Evolutionary conservation across 1,284 basidiomycete species (phyloP).

Genomic region (Ceratobasidium sp.): DNA sequence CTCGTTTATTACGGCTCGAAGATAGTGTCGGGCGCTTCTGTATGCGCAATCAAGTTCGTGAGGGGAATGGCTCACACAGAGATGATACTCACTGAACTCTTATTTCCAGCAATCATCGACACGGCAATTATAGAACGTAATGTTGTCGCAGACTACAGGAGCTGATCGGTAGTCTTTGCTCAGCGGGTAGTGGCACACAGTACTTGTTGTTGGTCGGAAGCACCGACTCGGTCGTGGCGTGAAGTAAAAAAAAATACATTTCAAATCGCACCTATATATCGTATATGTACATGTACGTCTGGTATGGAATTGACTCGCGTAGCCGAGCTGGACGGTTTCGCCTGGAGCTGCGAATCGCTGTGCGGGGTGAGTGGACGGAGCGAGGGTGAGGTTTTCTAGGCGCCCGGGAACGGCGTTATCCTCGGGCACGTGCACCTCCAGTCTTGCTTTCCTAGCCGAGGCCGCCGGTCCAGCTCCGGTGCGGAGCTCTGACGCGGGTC

Average conservation of each 20-base stretch:
- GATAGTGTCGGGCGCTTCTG: conserved; percentile 1
- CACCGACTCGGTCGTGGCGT: conserved; percentile 12
- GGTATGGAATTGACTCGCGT: conserved; percentile 2
- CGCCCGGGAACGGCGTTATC: conserved; percentile 12
- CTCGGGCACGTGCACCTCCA: conserved; percentile 11
- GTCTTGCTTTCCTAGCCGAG: conserved; percentile 15
- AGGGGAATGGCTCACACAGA: conserved; percentile 2
- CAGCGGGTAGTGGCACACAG: background rate
- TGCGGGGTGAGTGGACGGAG: conserved; percentile 1
- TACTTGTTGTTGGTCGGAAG: background rate
- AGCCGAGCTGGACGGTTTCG: conserved; percentile 13
- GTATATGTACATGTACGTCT: conserved; percentile 2
- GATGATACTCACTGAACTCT: conserved; percentile 4
- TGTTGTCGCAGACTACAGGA: background rate
- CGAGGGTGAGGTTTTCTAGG: conserved; percentile 21
- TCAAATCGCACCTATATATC: conserved; percentile 24
- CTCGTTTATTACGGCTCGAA: conserved; percentile 18
- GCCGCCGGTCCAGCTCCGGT: conserved; percentile 16
- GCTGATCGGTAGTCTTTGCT: background rate
- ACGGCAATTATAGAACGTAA: conserved; percentile 1
- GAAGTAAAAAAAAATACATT: conserved; percentile 15
- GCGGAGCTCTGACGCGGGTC: conserved; percentile 12
- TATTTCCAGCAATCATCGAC: background rate
- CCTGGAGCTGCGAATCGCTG: background rate
- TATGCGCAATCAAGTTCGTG: conserved; percentile 1